Evolutionary conservation across 441 rosid species (phyloP).

Genomic region (Metrosideros polymorpha): DNA sequence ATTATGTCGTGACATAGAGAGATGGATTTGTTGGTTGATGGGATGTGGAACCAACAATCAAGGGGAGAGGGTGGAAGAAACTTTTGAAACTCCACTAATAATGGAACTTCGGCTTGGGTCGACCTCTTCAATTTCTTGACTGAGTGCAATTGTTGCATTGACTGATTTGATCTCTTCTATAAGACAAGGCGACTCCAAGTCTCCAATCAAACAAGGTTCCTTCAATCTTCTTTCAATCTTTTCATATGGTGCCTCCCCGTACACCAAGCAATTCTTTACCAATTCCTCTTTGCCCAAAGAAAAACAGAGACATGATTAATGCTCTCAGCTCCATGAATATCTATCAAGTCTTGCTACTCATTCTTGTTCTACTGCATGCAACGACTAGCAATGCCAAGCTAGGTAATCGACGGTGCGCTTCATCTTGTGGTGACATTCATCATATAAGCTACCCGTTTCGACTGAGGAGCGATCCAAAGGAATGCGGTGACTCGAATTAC

Average conservation of each 20-base stretch:
- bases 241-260: background rate
- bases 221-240: background rate
- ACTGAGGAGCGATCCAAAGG: background rate
- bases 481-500: fast-evolving
- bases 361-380: background rate
- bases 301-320: background rate
- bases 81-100: no score
- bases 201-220: background rate
- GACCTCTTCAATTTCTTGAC: background rate
- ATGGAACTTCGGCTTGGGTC: background rate
- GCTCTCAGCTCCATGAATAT: background rate
- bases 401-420: background rate
- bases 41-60: background rate
- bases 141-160: background rate
- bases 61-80: background rate
- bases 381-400: background rate
- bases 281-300: background rate
- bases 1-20: background rate
- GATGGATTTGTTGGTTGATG: background rate
- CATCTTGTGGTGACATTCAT: background rate
- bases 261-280: background rate
- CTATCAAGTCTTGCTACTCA: background rate
- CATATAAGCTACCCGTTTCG: background rate
- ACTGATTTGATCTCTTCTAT: background rate
- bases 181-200: background rate